These are phyloP conservation scores for Nepenthes alata DNA, from an alignment of 179 eudicot genomes.

Conservation along the genomic window DNA sequence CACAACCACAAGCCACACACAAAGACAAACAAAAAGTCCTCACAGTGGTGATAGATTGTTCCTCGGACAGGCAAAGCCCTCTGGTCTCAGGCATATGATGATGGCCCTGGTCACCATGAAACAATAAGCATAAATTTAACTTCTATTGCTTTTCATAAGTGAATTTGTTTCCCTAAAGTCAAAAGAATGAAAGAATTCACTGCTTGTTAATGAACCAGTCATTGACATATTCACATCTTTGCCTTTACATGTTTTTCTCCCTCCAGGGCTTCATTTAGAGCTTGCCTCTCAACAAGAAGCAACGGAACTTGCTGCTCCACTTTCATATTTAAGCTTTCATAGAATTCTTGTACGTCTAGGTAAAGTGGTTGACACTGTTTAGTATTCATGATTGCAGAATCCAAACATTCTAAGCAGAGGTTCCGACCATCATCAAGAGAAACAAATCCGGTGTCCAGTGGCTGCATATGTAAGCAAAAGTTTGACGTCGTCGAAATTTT, in stretches of 20 bases:
- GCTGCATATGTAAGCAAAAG: constrained; percentile 29
- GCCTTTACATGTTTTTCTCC: constrained; percentile 66
- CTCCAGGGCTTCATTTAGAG: constrained; percentile 81
- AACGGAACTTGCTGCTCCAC: constrained; percentile 73
- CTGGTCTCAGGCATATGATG: constrained; percentile 93
- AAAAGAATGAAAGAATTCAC: constrained; percentile 1
- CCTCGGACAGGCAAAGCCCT: constrained; percentile 88
- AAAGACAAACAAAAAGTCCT: constrained; percentile 10
- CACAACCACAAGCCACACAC: not conserved
- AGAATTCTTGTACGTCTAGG: constrained; percentile 63
- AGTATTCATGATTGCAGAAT: constrained; percentile 74
- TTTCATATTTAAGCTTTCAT: constrained; percentile 64
- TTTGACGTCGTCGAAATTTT: not conserved
- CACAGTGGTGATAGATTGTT: constrained; percentile 74
- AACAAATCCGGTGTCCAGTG: constrained; percentile 53
- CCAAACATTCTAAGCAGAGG: constrained; percentile 79
- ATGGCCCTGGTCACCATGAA: constrained; percentile 42
- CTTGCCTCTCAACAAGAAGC: constrained; percentile 79
- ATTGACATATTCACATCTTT: not conserved
- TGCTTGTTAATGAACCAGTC: not conserved
- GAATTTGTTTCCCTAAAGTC: constrained; percentile 2
- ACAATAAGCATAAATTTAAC: constrained; percentile 1
- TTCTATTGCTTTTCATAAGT: not conserved
- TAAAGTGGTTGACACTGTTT: constrained; percentile 69
- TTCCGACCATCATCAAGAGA: constrained; percentile 74